Evolutionary conservation across 768 basidiomycete genomes (phyloP).

Genomic region (Pleurotus platypus): DNA sequence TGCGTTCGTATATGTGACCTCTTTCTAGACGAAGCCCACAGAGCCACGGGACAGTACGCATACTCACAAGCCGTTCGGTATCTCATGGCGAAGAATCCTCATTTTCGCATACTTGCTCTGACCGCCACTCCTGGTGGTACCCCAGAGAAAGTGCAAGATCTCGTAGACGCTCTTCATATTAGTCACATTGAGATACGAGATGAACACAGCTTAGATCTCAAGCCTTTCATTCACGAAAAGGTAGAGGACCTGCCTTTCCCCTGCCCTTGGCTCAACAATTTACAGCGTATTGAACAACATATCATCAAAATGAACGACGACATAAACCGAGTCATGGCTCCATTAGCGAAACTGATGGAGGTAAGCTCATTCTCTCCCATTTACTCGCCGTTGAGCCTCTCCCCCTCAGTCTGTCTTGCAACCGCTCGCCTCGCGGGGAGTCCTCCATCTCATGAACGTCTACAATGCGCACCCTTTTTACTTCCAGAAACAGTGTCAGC

Average conservation of each 20-base stretch:
- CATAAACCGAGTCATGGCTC: constrained; percentile 61
- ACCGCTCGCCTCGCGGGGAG: constrained; percentile 28
- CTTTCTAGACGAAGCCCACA: constrained; percentile 85
- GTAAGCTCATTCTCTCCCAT: constrained; percentile 34
- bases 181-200: constrained; percentile 93
- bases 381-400: background rate
- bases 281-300: constrained; percentile 72
- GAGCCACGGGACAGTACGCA: constrained; percentile 89
- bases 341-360: constrained; percentile 70
- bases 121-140: constrained; percentile 93
- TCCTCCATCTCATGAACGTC: constrained; percentile 32
- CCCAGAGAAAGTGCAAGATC: constrained; percentile 81
- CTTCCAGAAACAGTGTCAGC: constrained; percentile 38
- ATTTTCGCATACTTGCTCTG: constrained; percentile 88
- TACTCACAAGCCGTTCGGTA: constrained; percentile 87
- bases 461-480: constrained; percentile 26
- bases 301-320: constrained; percentile 71
- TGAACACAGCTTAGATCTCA: constrained; percentile 85
- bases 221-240: constrained; percentile 86
- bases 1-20: background rate
- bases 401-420: constrained; percentile 28
- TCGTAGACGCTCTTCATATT: constrained; percentile 93
- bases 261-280: constrained; percentile 6
- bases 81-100: constrained; percentile 91
- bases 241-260: constrained; percentile 30